A percentile compares a stretch with the other conserved stretches of the same genome.
Evolutionary conservation across 805 yeast species (phyloP).

Genomic region (Saccharomycopsis selenospora): DNA sequence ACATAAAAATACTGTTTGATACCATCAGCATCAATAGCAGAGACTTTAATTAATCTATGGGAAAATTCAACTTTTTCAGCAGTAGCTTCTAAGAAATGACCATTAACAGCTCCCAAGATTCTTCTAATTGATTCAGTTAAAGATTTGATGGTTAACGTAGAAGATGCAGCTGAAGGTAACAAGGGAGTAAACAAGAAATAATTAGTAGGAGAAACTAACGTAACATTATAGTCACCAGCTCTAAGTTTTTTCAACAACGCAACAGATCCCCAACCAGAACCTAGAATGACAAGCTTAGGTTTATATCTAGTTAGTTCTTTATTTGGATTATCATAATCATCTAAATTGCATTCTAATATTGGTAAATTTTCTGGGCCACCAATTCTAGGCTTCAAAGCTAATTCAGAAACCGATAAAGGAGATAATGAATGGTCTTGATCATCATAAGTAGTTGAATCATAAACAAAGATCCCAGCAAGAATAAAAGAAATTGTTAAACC

Average conservation of each 20-base stretch:
- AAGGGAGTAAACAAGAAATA: slow-evolving; percentile 65
- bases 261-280: slow-evolving; percentile 70
- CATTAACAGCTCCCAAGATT: slow-evolving; percentile 44
- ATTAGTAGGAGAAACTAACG: slow-evolving; percentile 61
- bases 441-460: slow-evolving; percentile 59
- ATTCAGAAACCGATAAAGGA: slow-evolving; percentile 39
- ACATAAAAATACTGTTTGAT: slow-evolving; percentile 43
- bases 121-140: slow-evolving; percentile 57
- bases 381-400: slow-evolving; percentile 45
- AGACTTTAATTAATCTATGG: slow-evolving; percentile 51
- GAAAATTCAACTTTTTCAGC: slow-evolving; percentile 53
- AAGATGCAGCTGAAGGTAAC: slow-evolving; percentile 64
- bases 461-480: slow-evolving; percentile 47
- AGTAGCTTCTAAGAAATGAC: slow-evolving; percentile 56
- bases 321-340: slow-evolving; percentile 46
- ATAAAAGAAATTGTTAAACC: slow-evolving; percentile 36
- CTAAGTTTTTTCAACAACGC: slow-evolving; percentile 46
- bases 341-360: slow-evolving; percentile 47
- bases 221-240: slow-evolving; percentile 52
- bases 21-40: slow-evolving; percentile 36
- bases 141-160: slow-evolving; percentile 59
- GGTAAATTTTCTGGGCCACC: slow-evolving; percentile 75
- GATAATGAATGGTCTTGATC: slow-evolving; percentile 35
- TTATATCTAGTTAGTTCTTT: slow-evolving; percentile 39
- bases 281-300: slow-evolving; percentile 54